Percentiles rank a stretch among this genome's conserved stretches.
Conservation (phyloP, 441 rosid species). For the Aquilaria agallochum region DNA sequence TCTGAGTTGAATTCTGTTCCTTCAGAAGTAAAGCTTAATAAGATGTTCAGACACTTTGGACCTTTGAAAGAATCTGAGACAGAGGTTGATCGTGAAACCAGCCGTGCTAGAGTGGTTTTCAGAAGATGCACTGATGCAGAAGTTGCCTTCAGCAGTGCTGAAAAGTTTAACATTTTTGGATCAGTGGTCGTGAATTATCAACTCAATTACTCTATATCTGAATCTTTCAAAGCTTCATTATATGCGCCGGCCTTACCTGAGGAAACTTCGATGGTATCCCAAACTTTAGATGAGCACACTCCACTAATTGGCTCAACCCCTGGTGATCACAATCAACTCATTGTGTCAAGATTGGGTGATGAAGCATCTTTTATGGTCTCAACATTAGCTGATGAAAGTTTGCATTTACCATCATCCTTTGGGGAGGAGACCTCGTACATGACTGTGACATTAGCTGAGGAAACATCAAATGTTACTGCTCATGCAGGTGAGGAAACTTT, state of each 20-base stretch:
- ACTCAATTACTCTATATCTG: slow-evolving; percentile 66
- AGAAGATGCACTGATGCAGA: slow-evolving; percentile 78
- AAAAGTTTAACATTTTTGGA: slow-evolving; percentile 83
- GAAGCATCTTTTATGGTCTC: slow-evolving; percentile 13
- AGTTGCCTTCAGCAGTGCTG: slow-evolving; percentile 77
- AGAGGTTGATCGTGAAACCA: slow-evolving; percentile 67
- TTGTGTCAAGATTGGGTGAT: slow-evolving; percentile 21
- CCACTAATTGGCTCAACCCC: slow-evolving; percentile 1
- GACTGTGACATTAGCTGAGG: slow-evolving; percentile 9
- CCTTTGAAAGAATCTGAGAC: slow-evolving; percentile 77
- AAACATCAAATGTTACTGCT: slow-evolving; percentile 20
- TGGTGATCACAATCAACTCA: slow-evolving; percentile 19
- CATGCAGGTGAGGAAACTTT: slow-evolving; percentile 47
- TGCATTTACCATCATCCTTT: slow-evolving; percentile 26
- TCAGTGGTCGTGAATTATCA: slow-evolving; percentile 65
- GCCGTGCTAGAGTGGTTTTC: slow-evolving; percentile 88
- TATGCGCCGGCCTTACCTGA: slow-evolving; percentile 23
- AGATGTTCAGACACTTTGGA: slow-evolving; percentile 88
- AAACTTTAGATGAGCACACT: slow-evolving; percentile 15
- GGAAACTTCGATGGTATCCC: slow-evolving; percentile 19
- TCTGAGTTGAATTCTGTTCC: slow-evolving; percentile 70
- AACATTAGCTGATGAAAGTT: slow-evolving; percentile 14
- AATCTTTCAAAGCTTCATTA: slow-evolving; percentile 57
- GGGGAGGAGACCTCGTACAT: slow-evolving; percentile 47
- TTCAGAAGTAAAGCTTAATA: slow-evolving; percentile 68